Conservation (phyloP, 768 basidiomycete species). For the Cystofilobasidium ferigula region DNA sequence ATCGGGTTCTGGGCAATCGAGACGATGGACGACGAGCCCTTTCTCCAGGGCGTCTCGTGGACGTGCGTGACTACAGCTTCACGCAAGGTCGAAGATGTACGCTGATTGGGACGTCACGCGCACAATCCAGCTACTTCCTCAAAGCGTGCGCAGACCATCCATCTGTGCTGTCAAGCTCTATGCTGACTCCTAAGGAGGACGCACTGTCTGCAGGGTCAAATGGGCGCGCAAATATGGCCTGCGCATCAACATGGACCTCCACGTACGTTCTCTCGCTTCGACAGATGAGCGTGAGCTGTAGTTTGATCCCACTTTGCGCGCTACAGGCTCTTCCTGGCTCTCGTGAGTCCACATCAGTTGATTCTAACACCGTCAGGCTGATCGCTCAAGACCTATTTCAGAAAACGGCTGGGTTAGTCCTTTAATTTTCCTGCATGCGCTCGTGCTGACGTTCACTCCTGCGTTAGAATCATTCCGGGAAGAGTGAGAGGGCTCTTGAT, state of each 20-base stretch:
- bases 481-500: background rate
- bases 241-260: slow-evolving; percentile 73
- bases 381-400: background rate
- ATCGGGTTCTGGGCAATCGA: slow-evolving; percentile 90
- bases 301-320: background rate
- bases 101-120: too few species aligned
- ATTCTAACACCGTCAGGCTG: too few species aligned
- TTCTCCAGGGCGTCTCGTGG: slow-evolving; percentile 70
- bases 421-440: background rate
- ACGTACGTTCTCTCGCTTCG: slow-evolving; percentile 5
- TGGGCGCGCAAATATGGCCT: slow-evolving; percentile 97
- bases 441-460: too few species aligned
- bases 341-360: slow-evolving; percentile 31
- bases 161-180: background rate
- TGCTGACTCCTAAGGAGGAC: background rate
- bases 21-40: slow-evolving; percentile 63
- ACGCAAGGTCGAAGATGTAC: too few species aligned
- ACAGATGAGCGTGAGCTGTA: too few species aligned
- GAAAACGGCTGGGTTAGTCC: slow-evolving; percentile 63
- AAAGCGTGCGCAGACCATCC: slow-evolving; percentile 47
- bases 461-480: slow-evolving; percentile 36
- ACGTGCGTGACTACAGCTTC: too few species aligned
- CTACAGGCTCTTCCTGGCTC: slow-evolving; percentile 51
- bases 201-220: slow-evolving; percentile 41
- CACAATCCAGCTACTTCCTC: slow-evolving; percentile 72